phyloP scores from a whole-genome alignment of 2,329 filamentous ascomycete species.

The Fusarium aywerte region DNA sequence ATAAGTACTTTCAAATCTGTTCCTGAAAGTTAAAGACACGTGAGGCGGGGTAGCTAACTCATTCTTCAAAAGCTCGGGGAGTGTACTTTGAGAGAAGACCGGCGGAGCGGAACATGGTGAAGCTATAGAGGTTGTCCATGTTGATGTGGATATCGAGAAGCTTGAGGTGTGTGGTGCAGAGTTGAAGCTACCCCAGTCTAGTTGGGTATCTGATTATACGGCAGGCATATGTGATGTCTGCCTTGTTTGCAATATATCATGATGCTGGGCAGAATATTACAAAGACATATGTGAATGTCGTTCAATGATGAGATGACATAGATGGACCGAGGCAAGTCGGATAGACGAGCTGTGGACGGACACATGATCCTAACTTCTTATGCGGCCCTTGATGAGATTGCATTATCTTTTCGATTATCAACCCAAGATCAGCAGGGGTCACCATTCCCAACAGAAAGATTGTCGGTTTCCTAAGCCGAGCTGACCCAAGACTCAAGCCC shows the following conservation, averaged over 20 bases:
- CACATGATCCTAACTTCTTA: constrained; percentile 6
- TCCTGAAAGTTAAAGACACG: constrained; percentile 20
- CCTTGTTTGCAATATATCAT: not conserved
- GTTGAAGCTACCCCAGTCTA: constrained; percentile 14
- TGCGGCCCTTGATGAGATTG: constrained; percentile 1
- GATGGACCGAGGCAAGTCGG: constrained; percentile 28
- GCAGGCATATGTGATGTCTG: not conserved
- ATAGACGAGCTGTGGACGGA: not conserved
- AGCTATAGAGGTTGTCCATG: constrained; percentile 7
- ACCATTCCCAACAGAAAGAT: constrained; percentile 18
- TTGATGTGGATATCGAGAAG: constrained; percentile 1
- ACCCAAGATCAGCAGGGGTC: not conserved
- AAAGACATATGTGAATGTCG: not conserved
- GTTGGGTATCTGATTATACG: not conserved
- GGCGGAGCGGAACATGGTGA: constrained; percentile 26
- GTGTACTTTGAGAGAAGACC: constrained; percentile 9
- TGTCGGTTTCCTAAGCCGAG: constrained; percentile 18
- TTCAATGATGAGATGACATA: not conserved
- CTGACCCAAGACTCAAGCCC: not conserved
- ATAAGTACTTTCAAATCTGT: not conserved
- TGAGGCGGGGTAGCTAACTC: constrained; percentile 30
- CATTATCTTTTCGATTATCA: not conserved
- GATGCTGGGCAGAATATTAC: not conserved
- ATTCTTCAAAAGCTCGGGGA: constrained; percentile 15
- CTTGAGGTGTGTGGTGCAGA: constrained; percentile 16